Evolutionary conservation across 441 rosid species (phyloP), one percentile per base, ranked within the genome.

Genomic region (Iberis amara): DNA sequence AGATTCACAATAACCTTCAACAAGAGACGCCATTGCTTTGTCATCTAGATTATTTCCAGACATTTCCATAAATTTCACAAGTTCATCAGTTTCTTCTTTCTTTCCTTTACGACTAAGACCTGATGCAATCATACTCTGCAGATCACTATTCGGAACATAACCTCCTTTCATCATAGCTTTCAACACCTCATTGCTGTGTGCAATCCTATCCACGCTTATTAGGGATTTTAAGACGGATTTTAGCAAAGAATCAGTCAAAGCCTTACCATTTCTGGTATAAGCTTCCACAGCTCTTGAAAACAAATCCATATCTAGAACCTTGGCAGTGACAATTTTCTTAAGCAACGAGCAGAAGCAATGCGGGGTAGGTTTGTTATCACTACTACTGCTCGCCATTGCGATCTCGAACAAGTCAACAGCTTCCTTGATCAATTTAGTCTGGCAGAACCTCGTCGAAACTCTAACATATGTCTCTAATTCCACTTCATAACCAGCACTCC

Each of bases 391-490:
- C 39, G 54, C 65, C 94, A 84, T 72, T 9, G 86, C 86, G 69
- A 78, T 68, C 59, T 82, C 94, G 45, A 79, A 88, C 61, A 86
- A 74, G 32, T 73, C 79, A 26, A 88, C 91, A 38, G 87, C 80
- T 14, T 92, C 98, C 70, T 73, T 66, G 5, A 72, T 47, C 92
- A 86, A 73, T 52, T 75, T 83, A 65, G 80, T 73, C 56, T 78
- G 74, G 43, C 75, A 49, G 65, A 88, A 86, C 52, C 76, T 76
- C 35, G 67, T 72, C 6, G 70, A 70, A 62, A 82, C 86, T 57
- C 47, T 72, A 44, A 13, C 73, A 61, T 52, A 83, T 7, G 96
- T 83, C 52, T 79, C 87, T 59, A 36, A 42, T 39, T 83, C 87
- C 85, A 88, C 73, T 66, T 81, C 85, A 62, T 61, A 75, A 30